These are phyloP conservation scores for Aquilaria sinensis DNA, from an alignment of 345 rosid species.

Conservation along the genomic window DNA sequence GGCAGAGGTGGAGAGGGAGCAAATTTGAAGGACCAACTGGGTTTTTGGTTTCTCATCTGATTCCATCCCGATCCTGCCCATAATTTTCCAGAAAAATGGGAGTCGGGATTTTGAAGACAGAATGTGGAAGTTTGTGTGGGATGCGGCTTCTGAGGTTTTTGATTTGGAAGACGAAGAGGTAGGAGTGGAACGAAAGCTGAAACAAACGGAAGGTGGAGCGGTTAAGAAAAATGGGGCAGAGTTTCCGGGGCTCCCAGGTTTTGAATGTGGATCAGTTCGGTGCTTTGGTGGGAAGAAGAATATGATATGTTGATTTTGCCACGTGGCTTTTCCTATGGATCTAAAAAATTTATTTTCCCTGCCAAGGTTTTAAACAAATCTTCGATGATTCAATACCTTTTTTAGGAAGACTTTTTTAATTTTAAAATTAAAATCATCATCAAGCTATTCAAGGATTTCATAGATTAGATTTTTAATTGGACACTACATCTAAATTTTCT, in stretches of 20 bases:
- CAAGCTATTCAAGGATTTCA: no score
- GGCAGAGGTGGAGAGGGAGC: constrained; percentile 41
- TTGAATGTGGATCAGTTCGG: constrained; percentile 55
- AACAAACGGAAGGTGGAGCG: constrained; percentile 29
- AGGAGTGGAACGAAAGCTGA: background rate
- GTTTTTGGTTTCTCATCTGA: constrained; percentile 36
- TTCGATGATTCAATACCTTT: no score
- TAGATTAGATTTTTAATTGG: no score
- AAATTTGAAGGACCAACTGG: constrained; percentile 52
- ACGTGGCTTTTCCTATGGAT: constrained; percentile 4
- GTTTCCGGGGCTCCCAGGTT: constrained; percentile 37
- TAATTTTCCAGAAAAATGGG: constrained; percentile 9
- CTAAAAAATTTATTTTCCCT: no score
- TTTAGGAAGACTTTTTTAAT: no score
- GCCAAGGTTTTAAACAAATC: no score
- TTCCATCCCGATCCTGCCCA: constrained; percentile 45
- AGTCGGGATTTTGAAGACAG: background rate
- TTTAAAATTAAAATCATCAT: no score
- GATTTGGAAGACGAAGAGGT: background rate
- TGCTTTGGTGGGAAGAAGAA: constrained; percentile 34
- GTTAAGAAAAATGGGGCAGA: constrained; percentile 53
- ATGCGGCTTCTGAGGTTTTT: background rate
- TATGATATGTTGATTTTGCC: background rate
- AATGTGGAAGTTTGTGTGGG: background rate
- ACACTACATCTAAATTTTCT: no score